These are phyloP conservation scores for Pugionium dolabratum DNA, from an alignment of 345 rosid species.

Conservation along the genomic window DNA sequence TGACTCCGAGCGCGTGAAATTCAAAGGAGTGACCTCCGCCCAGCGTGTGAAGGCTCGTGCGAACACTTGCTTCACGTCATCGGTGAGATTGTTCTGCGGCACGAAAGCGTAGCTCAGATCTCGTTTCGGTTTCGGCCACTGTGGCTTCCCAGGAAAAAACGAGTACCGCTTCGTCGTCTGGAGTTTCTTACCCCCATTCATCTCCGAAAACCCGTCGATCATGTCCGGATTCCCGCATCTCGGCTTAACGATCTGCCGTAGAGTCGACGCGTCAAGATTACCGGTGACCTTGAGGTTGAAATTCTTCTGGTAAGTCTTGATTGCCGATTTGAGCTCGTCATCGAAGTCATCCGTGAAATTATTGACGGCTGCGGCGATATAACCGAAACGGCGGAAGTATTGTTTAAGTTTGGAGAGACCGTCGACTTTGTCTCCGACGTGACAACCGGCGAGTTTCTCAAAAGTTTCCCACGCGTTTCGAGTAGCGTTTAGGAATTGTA, in stretches of 20 bases:
- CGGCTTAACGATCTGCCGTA: slow-evolving; percentile 52
- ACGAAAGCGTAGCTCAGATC: slow-evolving; percentile 66
- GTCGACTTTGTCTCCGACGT: slow-evolving; percentile 51
- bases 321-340: slow-evolving; percentile 49
- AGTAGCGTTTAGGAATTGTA: slow-evolving; percentile 30
- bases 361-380: slow-evolving; percentile 41
- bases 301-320: slow-evolving; percentile 63
- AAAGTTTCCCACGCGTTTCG: slow-evolving; percentile 65
- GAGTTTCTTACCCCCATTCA: slow-evolving; percentile 55
- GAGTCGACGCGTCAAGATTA: slow-evolving; percentile 56
- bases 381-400: slow-evolving; percentile 78
- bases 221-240: slow-evolving; percentile 79
- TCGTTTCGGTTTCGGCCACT: slow-evolving; percentile 54
- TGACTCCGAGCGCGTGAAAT: slow-evolving; percentile 52
- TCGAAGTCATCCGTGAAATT: slow-evolving; percentile 69
- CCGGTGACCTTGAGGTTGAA: slow-evolving; percentile 72
- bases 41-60: slow-evolving; percentile 69
- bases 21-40: slow-evolving; percentile 68
- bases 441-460: slow-evolving; percentile 61
- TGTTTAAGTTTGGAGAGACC: slow-evolving; percentile 72
- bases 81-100: slow-evolving; percentile 47
- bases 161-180: slow-evolving; percentile 58
- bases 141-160: slow-evolving; percentile 69
- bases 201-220: slow-evolving; percentile 61
- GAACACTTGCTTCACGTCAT: slow-evolving; percentile 57